These are phyloP conservation scores for Sporopachydermia cereana DNA, from an alignment of 1,139 yeast species.

Conservation along the genomic window DNA sequence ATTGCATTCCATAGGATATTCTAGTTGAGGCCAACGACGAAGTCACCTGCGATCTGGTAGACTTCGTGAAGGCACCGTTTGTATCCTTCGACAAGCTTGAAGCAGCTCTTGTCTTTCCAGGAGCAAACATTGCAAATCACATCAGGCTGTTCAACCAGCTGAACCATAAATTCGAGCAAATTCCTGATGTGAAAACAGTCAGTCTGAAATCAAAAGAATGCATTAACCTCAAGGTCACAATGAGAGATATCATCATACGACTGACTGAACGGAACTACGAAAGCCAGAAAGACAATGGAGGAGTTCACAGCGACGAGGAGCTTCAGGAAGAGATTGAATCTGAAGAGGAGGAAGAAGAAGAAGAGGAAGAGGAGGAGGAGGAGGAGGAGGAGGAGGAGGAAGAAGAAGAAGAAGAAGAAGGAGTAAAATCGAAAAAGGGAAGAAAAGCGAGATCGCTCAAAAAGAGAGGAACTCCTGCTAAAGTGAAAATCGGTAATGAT, in stretches of 20 bases:
- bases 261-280: slow-evolving; percentile 17
- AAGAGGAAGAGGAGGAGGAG: slow-evolving; percentile 3
- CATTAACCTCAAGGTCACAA: slow-evolving; percentile 24
- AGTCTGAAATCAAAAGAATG: slow-evolving; percentile 23
- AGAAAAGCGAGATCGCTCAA: slow-evolving; percentile 9
- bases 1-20: slow-evolving; percentile 8
- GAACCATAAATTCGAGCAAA: slow-evolving; percentile 11
- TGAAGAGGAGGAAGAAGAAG: slow-evolving; percentile 14
- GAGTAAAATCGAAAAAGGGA: slow-evolving; percentile 9
- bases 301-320: no score
- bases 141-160: slow-evolving; percentile 20
- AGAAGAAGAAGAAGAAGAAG: slow-evolving; percentile 11
- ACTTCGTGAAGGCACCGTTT: slow-evolving; percentile 17
- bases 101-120: slow-evolving; percentile 22
- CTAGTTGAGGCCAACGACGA: slow-evolving; percentile 15
- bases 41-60: slow-evolving; percentile 16
- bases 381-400: slow-evolving; percentile 2
- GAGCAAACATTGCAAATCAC: slow-evolving; percentile 26
- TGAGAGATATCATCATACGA: slow-evolving; percentile 25
- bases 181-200: slow-evolving; percentile 9
- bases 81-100: slow-evolving; percentile 16
- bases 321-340: slow-evolving; percentile 7
- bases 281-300: neutral
- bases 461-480: no score
- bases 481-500: no score